Evolutionary conservation across 495 filamentous ascomycete genomes (phyloP).

Genomic region (Xylaria palmicola): DNA sequence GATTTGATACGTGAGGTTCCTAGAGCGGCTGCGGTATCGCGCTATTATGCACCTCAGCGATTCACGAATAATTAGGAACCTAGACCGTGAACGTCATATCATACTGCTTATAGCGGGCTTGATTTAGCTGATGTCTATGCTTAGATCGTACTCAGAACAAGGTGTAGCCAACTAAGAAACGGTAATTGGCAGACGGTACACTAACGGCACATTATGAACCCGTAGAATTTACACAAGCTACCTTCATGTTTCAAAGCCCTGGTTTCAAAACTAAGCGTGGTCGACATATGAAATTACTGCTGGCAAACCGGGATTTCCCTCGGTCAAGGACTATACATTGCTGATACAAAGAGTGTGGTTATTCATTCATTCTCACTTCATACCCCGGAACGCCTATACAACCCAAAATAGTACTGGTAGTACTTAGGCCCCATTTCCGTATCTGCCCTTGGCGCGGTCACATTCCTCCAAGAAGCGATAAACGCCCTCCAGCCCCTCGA

Average conservation of each 20-base stretch:
- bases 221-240: background rate
- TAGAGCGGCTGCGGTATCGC: background rate
- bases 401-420: constrained; percentile 6
- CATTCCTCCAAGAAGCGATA: constrained; percentile 86
- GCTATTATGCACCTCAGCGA: background rate
- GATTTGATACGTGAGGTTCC: constrained; percentile 45
- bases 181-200: background rate
- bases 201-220: background rate
- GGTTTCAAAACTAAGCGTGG: background rate
- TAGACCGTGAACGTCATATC: background rate
- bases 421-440: constrained; percentile 11
- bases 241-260: background rate
- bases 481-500: constrained; percentile 82
- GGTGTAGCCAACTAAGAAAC: background rate
- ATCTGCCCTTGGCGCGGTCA: constrained; percentile 56
- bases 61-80: background rate
- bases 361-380: constrained; percentile 5
- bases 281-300: constrained; percentile 24
- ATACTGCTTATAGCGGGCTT: background rate
- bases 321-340: constrained; percentile 12
- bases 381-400: constrained; percentile 6
- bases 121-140: background rate
- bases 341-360: constrained; percentile 30
- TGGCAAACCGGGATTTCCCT: constrained; percentile 5
- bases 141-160: background rate